Evolutionary conservation across 2,329 filamentous ascomycete genomes (phyloP), one percentile per base, ranked within the genome.

Genomic region (Xylaria sp.): DNA sequence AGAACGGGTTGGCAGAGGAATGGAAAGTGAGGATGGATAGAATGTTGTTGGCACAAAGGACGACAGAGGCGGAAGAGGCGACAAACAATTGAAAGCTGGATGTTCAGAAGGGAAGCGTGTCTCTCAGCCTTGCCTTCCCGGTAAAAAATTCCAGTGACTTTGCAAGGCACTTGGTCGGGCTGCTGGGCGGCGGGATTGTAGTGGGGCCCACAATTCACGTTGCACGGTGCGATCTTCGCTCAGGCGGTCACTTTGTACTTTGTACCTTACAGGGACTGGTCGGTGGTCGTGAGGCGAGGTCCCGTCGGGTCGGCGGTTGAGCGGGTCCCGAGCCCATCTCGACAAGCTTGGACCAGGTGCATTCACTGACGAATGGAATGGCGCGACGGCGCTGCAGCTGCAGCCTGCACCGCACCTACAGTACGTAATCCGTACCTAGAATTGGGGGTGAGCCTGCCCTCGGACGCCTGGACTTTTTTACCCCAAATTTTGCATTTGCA

Each of bases 121-220:
- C 50, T 23, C 11, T 69, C 66, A 69, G 67, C 68, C 68, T 69
- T 67, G 66, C 59, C 52, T 56, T 63, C 52, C 51, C 49, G 62
- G 60, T 62, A 63, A 70, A 70, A 70, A 70, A 66, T 63, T 66
- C 61, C 61, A 61, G 57, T n/a, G 44, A 18, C 49, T 30, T 55
- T 64, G 58, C 63, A 66, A 63, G 64, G 64, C 50, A n/a, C 54
- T 39, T 8, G 34, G 39, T 51, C 9, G 16, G 23, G 9, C 11
- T 9, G 37, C 37, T 42, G 37, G 37, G 37, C 11, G 8, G 4
- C 37, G 23, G 23, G 4, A 5, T 30, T 30, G 5, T 30, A 30
- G 23, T 5, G 23, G 23, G 23, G 23, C 23, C 23, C 23, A 30
- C 23, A 30, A 30, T 30, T 30, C 23, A 30, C 23, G 23, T 30